phyloP scores from a whole-genome alignment of 2,329 filamentous ascomycete species.

The Trichophyton rubrum region DNA sequence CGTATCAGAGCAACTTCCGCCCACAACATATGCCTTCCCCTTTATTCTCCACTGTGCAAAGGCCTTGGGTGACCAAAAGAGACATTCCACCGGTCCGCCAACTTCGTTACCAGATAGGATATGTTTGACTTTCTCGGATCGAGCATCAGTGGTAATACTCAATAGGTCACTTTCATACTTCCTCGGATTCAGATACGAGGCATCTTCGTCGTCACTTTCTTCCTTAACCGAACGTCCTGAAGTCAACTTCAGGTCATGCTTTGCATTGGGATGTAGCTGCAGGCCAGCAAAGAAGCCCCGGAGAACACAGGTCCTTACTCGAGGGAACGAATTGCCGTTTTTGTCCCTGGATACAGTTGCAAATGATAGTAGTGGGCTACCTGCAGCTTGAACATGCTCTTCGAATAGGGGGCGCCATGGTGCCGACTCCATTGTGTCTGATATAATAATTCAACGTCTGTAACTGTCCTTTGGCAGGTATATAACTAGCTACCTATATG shows the following conservation, averaged over 20 bases:
- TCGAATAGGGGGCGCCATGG: slow-evolving; percentile 11
- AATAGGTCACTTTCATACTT: slow-evolving; percentile 65
- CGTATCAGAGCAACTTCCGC: slow-evolving; percentile 51
- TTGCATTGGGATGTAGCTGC: slow-evolving; percentile 52
- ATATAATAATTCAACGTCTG: background rate
- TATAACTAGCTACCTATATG: background rate
- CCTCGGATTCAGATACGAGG: slow-evolving; percentile 44
- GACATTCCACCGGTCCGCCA: slow-evolving; percentile 63
- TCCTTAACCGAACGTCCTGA: background rate
- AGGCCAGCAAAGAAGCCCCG: slow-evolving; percentile 67
- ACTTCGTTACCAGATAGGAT: slow-evolving; percentile 50
- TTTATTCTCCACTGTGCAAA: slow-evolving; percentile 75
- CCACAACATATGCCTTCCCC: slow-evolving; percentile 64
- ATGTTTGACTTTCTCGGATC: slow-evolving; percentile 73
- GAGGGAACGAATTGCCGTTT: slow-evolving; percentile 22
- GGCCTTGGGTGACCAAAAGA: slow-evolving; percentile 63
- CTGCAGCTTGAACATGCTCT: slow-evolving; percentile 4
- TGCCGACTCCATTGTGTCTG: slow-evolving; percentile 1
- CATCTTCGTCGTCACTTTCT: background rate
- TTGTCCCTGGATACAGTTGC: slow-evolving; percentile 7
- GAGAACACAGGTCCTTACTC: slow-evolving; percentile 69
- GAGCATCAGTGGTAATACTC: slow-evolving; percentile 73
- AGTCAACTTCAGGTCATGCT: slow-evolving; percentile 50
- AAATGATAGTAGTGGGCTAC: slow-evolving; percentile 10
- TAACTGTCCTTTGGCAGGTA: too few species aligned